Conservation (phyloP, 495 filamentous ascomycete species). For the Friedmanniomyces simplex region DNA sequence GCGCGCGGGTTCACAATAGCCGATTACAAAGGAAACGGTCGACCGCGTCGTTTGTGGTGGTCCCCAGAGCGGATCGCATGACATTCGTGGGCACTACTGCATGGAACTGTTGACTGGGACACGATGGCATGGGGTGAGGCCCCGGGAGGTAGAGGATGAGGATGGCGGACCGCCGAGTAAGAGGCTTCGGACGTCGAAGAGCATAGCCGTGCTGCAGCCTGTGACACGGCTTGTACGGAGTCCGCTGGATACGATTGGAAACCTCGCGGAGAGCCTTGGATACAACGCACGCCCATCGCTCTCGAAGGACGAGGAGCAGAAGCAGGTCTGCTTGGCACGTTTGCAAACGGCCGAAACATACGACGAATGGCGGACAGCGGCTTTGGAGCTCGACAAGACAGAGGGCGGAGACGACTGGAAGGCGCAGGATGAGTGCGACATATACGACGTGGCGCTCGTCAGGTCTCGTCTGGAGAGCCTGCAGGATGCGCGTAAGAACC, state of each 20-base stretch:
- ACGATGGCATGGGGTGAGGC: background rate
- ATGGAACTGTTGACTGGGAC: background rate
- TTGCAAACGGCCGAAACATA: constrained; percentile 22
- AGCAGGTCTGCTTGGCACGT: background rate
- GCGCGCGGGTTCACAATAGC: background rate
- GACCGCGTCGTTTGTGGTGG: background rate
- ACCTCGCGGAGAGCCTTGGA: background rate
- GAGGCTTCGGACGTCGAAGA: background rate
- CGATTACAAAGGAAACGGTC: background rate
- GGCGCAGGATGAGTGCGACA: constrained; percentile 45
- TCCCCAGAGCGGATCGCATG: background rate
- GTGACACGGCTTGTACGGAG: background rate
- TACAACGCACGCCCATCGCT: background rate
- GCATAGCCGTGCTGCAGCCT: background rate
- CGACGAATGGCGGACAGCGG: constrained; percentile 40
- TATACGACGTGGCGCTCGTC: constrained; percentile 63
- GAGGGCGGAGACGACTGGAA: constrained; percentile 84
- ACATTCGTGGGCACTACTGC: background rate
- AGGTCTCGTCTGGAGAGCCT: constrained; percentile 58
- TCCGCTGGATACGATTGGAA: constrained; percentile 1
- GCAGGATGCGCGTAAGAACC: constrained; percentile 61
- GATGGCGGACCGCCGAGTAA: background rate
- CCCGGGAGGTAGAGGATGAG: background rate
- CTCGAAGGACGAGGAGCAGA: background rate
- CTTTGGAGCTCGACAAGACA: constrained; percentile 66